These are phyloP conservation scores for Acmispon strigosus DNA, from an alignment of 306 rosid genomes.

Conservation along the genomic window DNA sequence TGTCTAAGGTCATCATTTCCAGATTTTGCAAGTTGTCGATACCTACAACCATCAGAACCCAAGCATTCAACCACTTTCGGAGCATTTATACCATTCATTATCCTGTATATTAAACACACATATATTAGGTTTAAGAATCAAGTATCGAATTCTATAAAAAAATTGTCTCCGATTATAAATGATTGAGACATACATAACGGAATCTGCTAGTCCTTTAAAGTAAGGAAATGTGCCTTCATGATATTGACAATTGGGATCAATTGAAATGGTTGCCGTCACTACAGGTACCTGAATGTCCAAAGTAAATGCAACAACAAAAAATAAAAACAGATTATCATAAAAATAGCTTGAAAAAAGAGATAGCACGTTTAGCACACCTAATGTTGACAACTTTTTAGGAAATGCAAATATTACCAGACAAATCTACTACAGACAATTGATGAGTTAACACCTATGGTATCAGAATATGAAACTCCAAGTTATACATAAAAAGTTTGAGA, in stretches of 20 bases:
- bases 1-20: conserved; percentile 96
- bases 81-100: conserved; percentile 94
- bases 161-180: not conserved
- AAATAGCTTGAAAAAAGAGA: not conserved
- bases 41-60: conserved; percentile 83
- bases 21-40: conserved; percentile 93
- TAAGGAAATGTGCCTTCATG: conserved; percentile 81
- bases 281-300: conserved; percentile 75
- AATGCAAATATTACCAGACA: not conserved
- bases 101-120: conserved; percentile 44
- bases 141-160: not conserved
- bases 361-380: conserved; percentile 8
- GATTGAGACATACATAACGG: conserved; percentile 53
- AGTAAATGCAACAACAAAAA: conserved; percentile 10
- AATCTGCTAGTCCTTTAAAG: conserved; percentile 76
- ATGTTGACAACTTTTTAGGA: not conserved
- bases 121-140: conserved; percentile 6
- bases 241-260: conserved; percentile 75
- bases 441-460: not conserved
- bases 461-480: not conserved
- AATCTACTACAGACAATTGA: not conserved
- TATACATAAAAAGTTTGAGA: not conserved
- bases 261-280: conserved; percentile 78
- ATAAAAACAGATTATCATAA: not conserved
- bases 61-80: conserved; percentile 92